Percentiles rank a stretch among this genome's conserved stretches.
Conservation (phyloP, 2,329 filamentous ascomycete species). For the Monilinia fructigena region DNA sequence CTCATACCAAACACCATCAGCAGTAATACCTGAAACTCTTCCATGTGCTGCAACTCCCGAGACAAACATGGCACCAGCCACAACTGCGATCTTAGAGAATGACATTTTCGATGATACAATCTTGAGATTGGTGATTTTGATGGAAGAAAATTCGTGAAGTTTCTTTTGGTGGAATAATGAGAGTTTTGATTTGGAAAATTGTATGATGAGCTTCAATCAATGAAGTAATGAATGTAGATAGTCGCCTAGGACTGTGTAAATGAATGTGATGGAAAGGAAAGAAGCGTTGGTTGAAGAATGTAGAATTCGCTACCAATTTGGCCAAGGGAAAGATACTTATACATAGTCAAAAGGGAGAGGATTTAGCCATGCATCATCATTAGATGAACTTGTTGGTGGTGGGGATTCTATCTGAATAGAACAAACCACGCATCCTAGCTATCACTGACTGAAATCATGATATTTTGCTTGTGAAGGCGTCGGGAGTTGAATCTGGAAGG, state of each 20-base stretch:
- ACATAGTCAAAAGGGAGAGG: background rate
- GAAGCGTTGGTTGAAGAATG: constrained; percentile 18
- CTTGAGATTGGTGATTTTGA: background rate
- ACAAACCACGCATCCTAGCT: background rate
- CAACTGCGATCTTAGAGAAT: constrained; percentile 19
- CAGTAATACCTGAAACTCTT: constrained; percentile 9
- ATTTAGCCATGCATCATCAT: background rate
- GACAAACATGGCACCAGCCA: constrained; percentile 21
- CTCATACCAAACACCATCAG: constrained; percentile 21
- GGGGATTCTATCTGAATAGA: background rate
- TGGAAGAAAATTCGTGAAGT: background rate
- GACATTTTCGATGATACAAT: constrained; percentile 20
- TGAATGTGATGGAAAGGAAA: constrained; percentile 23
- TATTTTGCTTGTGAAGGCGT: background rate
- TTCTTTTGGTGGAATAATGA: constrained; percentile 8
- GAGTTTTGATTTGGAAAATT: background rate
- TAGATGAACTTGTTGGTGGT: constrained; percentile 9
- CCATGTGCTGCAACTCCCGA: constrained; percentile 20
- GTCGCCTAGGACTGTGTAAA: constrained; percentile 22
- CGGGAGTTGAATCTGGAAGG: background rate
- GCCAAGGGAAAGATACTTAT: constrained; percentile 19
- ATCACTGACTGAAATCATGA: background rate
- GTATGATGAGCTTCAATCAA: constrained; percentile 20
- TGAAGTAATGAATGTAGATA: constrained; percentile 21
- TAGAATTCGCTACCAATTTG: background rate